Conservation (phyloP, 306 rosid species). For the Alnus rubra region DNA sequence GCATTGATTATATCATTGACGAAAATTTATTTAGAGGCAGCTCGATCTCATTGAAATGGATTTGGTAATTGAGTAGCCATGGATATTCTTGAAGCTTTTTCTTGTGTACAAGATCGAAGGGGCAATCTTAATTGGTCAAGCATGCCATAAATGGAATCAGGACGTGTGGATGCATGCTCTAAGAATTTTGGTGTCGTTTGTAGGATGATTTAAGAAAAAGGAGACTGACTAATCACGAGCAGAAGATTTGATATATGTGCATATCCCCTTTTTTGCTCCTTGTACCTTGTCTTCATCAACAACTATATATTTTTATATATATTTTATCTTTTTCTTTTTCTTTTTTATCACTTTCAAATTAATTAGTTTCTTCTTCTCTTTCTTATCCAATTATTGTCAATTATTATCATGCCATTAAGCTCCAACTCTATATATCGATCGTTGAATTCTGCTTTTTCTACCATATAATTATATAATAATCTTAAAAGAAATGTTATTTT, state of each 20-base stretch:
- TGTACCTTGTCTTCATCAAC: constrained; percentile 40
- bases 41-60: constrained; percentile 32
- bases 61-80: constrained; percentile 45
- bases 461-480: not conserved
- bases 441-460: constrained; percentile 45
- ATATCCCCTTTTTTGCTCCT: constrained; percentile 49
- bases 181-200: constrained; percentile 20
- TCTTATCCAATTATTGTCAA: constrained; percentile 45
- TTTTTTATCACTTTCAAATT: too few species aligned
- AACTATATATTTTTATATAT: constrained; percentile 22
- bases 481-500: not conserved
- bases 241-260: constrained; percentile 32
- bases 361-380: not conserved
- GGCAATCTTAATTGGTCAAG: not conserved
- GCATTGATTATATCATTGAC: constrained; percentile 38
- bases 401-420: constrained; percentile 36
- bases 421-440: constrained; percentile 36
- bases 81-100: constrained; percentile 31
- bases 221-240: constrained; percentile 26
- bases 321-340: too few species aligned
- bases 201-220: constrained; percentile 10
- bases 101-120: constrained; percentile 10
- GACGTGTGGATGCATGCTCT: constrained; percentile 39
- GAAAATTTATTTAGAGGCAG: constrained; percentile 26
- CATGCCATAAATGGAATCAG: constrained; percentile 33